These are phyloP conservation scores for Tolypocladium nubicola DNA, from an alignment of 2,329 filamentous ascomycete genomes.

Conservation along the genomic window DNA sequence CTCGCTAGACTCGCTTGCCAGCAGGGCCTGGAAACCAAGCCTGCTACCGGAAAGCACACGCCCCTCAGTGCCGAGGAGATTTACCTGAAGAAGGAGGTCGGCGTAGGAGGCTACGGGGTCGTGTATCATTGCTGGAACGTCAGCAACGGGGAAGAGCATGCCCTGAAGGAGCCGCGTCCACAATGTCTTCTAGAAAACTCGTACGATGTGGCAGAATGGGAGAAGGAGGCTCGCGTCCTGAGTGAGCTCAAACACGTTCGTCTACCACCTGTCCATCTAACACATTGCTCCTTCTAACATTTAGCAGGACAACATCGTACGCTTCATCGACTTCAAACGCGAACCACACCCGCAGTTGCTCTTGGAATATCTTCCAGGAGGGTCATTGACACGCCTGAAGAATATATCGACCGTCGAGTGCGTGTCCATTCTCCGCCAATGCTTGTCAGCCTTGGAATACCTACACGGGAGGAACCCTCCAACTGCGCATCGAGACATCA, in stretches of 20 bases:
- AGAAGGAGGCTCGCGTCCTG: conserved; percentile 11
- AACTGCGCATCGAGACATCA: conserved; percentile 90
- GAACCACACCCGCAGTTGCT: conserved; percentile 1
- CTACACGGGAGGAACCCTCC: conserved; percentile 5
- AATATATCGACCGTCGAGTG: conserved; percentile 6
- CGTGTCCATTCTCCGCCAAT: conserved; percentile 5
- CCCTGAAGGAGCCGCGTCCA: conserved; percentile 12
- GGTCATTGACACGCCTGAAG: not conserved
- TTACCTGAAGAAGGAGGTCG: conserved; percentile 4
- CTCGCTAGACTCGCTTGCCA: conserved; percentile 3
- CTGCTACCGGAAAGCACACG: conserved; percentile 1
- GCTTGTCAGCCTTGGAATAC: conserved; percentile 7
- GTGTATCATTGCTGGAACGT: conserved; percentile 11
- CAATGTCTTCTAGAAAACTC: no score
- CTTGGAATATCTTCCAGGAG: conserved; percentile 6
- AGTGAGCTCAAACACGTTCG: conserved; percentile 6
- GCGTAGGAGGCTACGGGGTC: conserved; percentile 7
- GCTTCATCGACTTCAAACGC: not conserved
- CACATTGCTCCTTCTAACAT: not conserved
- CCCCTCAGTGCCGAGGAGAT: conserved; percentile 2
- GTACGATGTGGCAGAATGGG: conserved; percentile 4
- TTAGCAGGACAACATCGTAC: conserved; percentile 6
- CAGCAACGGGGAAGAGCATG: conserved; percentile 8
- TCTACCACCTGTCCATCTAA: not conserved
- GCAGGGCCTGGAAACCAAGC: not conserved